These are phyloP conservation scores for Serendipita sp. DNA, from an alignment of 768 basidiomycete species.

Conservation along the genomic window DNA sequence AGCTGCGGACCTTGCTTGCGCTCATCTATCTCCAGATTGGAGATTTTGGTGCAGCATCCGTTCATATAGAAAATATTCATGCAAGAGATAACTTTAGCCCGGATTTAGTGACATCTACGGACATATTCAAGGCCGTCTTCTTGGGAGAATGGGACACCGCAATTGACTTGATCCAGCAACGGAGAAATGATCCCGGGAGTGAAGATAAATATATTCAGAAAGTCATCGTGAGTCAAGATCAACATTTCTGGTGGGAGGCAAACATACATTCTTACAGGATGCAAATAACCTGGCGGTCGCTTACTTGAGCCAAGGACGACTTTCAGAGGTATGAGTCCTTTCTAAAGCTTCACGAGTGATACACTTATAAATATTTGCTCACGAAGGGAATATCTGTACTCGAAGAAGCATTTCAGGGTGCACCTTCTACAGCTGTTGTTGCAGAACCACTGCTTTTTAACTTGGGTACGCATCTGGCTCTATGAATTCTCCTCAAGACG, in stretches of 20 bases:
- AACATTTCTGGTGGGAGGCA: not conserved
- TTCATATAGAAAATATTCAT: conserved; percentile 41
- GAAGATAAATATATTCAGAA: conserved; percentile 31
- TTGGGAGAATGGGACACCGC: conserved; percentile 50
- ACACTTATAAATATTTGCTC: not conserved
- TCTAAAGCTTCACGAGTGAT: not conserved
- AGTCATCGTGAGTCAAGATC: not conserved
- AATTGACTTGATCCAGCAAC: conserved; percentile 27
- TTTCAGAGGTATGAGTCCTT: conserved; percentile 41
- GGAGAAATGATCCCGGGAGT: conserved; percentile 42
- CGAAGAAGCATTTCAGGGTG: conserved; percentile 42
- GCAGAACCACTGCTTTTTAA: conserved; percentile 80
- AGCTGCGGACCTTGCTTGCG: conserved; percentile 52
- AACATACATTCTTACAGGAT: conserved; percentile 27
- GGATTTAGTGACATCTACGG: conserved; percentile 47
- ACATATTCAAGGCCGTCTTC: conserved; percentile 13
- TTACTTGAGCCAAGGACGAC: conserved; percentile 48
- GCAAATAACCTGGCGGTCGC: conserved; percentile 65
- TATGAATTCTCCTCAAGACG: no score
- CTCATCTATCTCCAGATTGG: conserved; percentile 64
- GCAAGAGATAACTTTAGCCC: conserved; percentile 33
- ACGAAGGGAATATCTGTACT: conserved; percentile 51
- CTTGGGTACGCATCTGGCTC: conserved; percentile 36
- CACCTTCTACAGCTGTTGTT: conserved; percentile 55
- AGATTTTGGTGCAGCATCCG: conserved; percentile 39